Evolutionary conservation across 1,284 basidiomycete species (phyloP).

Genomic region (Naganishia sp.): DNA sequence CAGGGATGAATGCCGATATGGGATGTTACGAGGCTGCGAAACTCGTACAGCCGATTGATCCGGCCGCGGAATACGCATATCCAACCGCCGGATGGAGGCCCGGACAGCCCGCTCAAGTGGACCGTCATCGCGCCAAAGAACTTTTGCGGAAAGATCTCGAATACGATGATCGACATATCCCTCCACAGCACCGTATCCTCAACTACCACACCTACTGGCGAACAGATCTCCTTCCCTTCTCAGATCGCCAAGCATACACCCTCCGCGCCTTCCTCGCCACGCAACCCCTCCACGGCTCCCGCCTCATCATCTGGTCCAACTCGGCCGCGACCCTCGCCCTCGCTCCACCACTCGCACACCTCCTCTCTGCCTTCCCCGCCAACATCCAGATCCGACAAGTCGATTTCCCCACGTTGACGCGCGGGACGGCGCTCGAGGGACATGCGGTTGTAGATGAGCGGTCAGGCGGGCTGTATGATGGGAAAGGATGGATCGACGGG

Average conservation of each 20-base stretch:
- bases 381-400: slow-evolving; percentile 69
- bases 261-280: slow-evolving; percentile 88
- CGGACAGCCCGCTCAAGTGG: not conserved
- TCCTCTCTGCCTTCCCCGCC: slow-evolving; percentile 65
- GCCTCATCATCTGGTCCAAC: slow-evolving; percentile 84
- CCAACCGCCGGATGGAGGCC: slow-evolving; percentile 24
- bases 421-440: slow-evolving; percentile 66
- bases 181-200: slow-evolving; percentile 56
- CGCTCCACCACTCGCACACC: slow-evolving; percentile 65
- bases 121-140: not conserved
- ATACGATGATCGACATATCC: slow-evolving; percentile 39
- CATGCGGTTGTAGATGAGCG: slow-evolving; percentile 36
- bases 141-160: slow-evolving; percentile 1
- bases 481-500: slow-evolving; percentile 88
- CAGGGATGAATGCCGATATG: slow-evolving; percentile 71
- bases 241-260: slow-evolving; percentile 78
- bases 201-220: slow-evolving; percentile 90
- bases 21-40: slow-evolving; percentile 86
- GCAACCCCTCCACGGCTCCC: slow-evolving; percentile 66
- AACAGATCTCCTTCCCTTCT: slow-evolving; percentile 74
- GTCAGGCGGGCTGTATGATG: slow-evolving; percentile 60
- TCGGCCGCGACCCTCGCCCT: slow-evolving; percentile 61
- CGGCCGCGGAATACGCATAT: slow-evolving; percentile 6
- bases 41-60: slow-evolving; percentile 59
- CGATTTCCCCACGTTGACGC: slow-evolving; percentile 67